These are phyloP conservation scores for Fraxinus floribunda DNA, from an alignment of 305 asterid genomes.

Conservation along the genomic window DNA sequence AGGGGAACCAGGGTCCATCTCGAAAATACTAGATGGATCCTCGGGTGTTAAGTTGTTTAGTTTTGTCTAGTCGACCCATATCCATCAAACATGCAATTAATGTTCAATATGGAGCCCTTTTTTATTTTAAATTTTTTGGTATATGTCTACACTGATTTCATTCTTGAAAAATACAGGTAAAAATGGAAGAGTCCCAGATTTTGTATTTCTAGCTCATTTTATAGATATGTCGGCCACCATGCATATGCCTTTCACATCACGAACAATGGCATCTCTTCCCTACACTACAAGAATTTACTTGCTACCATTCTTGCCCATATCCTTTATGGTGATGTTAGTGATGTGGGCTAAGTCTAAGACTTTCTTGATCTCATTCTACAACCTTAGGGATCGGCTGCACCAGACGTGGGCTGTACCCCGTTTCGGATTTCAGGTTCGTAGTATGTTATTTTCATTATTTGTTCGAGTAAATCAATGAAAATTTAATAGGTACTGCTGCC, in stretches of 20 bases:
- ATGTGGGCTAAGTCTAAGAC: slow-evolving; percentile 90
- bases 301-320: slow-evolving; percentile 48
- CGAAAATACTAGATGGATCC: background rate
- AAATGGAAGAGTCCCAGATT: slow-evolving; percentile 67
- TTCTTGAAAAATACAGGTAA: slow-evolving; percentile 39
- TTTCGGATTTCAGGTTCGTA: slow-evolving; percentile 78
- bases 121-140: background rate
- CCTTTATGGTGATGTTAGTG: slow-evolving; percentile 52
- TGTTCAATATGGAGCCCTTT: background rate
- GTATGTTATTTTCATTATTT: background rate
- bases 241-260: slow-evolving; percentile 54
- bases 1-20: background rate
- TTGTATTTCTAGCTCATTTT: slow-evolving; percentile 84
- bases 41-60: background rate
- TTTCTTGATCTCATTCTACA: slow-evolving; percentile 66
- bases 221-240: slow-evolving; percentile 74
- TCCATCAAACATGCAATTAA: background rate
- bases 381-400: slow-evolving; percentile 58
- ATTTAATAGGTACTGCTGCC: background rate
- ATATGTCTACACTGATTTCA: background rate
- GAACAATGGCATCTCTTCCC: slow-evolving; percentile 58
- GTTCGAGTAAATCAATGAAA: background rate
- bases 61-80: background rate
- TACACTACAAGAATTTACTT: slow-evolving; percentile 44
- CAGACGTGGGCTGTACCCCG: slow-evolving; percentile 94